Evolutionary conservation across 306 rosid genomes (phyloP).

Genomic region (Sicyos baderoa): DNA sequence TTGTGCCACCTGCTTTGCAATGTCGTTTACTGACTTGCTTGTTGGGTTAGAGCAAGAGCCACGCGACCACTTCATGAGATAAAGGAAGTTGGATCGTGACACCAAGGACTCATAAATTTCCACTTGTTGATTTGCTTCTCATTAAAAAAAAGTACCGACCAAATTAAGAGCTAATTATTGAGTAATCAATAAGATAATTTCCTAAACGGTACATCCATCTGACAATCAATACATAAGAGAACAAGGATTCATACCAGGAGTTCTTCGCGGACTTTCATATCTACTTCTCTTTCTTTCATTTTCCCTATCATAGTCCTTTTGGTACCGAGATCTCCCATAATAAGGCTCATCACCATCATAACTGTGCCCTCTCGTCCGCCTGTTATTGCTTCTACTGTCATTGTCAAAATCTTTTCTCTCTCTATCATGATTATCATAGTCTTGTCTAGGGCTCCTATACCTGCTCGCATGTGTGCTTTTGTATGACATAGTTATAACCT

Average conservation of each 20-base stretch:
- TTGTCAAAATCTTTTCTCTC: slow-evolving; percentile 48
- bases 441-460: slow-evolving; percentile 41
- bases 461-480: slow-evolving; percentile 26
- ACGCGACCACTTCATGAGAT: too few species aligned
- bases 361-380: slow-evolving; percentile 31
- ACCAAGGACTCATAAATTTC: neutral
- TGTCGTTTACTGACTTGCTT: too few species aligned
- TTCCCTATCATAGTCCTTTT: slow-evolving; percentile 41
- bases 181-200: neutral
- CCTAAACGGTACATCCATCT: neutral
- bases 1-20: too few species aligned
- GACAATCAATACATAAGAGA: neutral
- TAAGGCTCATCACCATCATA: slow-evolving; percentile 40
- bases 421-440: slow-evolving; percentile 35
- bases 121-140: neutral
- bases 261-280: slow-evolving; percentile 69
- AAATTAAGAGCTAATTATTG: neutral
- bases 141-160: neutral
- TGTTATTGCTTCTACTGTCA: slow-evolving; percentile 42
- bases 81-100: too few species aligned
- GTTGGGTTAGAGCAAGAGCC: too few species aligned
- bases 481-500: slow-evolving; percentile 46
- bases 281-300: slow-evolving; percentile 47
- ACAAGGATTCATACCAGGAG: slow-evolving; percentile 47
- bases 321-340: slow-evolving; percentile 50